phyloP scores from a whole-genome alignment of 2,329 filamentous ascomycete species.

The Aspergillus ibericus region DNA sequence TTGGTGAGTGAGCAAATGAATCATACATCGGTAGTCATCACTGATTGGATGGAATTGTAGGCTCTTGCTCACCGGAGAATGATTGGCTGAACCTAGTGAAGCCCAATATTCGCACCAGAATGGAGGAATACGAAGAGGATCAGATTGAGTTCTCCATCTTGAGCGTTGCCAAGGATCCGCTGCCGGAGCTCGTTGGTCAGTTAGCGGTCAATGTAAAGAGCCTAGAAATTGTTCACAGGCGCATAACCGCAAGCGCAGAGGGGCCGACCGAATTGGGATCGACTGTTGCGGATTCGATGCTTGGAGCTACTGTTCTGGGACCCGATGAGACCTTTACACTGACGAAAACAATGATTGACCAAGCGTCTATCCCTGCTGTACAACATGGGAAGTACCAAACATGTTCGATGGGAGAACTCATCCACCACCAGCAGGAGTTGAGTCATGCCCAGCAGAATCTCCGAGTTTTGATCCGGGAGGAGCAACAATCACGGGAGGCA shows the following conservation, averaged over 20 bases:
- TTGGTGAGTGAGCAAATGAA: conserved; percentile 47
- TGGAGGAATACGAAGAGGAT: conserved; percentile 64
- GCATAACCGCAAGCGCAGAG: conserved; percentile 14
- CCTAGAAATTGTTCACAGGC: conserved; percentile 41
- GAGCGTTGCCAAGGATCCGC: conserved; percentile 68
- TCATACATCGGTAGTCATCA: no score
- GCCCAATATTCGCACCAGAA: conserved; percentile 65
- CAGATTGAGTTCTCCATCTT: conserved; percentile 75
- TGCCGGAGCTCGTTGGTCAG: conserved; percentile 49
- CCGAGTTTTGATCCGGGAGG: conserved; percentile 39
- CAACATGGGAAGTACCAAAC: conserved; percentile 25
- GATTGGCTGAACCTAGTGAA: conserved; percentile 69
- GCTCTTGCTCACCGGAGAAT: conserved; percentile 41
- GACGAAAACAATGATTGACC: conserved; percentile 34
- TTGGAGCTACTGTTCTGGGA: conserved; percentile 29
- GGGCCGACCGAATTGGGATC: not conserved
- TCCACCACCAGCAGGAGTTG: conserved; percentile 30
- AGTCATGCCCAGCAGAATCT: conserved; percentile 33
- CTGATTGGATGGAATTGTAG: conserved; percentile 21
- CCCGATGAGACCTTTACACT: conserved; percentile 41
- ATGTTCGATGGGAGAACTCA: conserved; percentile 31
- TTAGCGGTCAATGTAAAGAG: conserved; percentile 48
- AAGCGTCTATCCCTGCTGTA: conserved; percentile 27
- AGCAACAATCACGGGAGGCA: conserved; percentile 37
- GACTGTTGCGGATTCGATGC: conserved; percentile 3